Evolutionary conservation across 2,329 filamentous ascomycete species (phyloP), one percentile per base, ranked within the genome.

Genomic region (Botrytis paeoniae): DNA sequence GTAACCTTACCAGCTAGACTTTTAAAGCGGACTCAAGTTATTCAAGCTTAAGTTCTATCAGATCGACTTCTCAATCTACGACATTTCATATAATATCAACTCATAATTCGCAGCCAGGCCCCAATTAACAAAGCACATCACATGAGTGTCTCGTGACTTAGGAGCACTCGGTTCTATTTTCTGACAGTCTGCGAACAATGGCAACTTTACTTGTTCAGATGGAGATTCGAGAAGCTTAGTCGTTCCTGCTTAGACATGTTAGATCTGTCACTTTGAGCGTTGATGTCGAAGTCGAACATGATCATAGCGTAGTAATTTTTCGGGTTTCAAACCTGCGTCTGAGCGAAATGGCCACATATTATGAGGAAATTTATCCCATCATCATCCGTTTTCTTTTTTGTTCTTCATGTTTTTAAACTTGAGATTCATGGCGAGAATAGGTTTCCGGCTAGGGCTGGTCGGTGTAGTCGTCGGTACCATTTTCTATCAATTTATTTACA

Each of bases 401-500:
- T 39, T 18, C 45, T 54, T 29, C 12, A 65, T 37, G 41, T 37
- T 48, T 51, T n/a, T 41, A 37, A 65, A 35, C 2, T 37, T 57
- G 6, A 69, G 32, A 48, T 41, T 69, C 63, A 72, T 72, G 70
- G 70, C 70, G 20, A 45, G 32, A 32, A 39, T 72, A 60, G 32
- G 63, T 41, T 41, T 69, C 37, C 70, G 70, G 32, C 39, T 72
- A 25, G 43, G 63, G 25, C 54, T 72, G 39, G 45, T 51, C 57
- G 70, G 70, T 60, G 70, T 76, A 32, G 75, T 76, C 37, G 64
- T 79, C 48, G 69, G 77, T 41, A 75, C 77, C 14, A 18, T 78
- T 25, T 60, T 81, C 14, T 82, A 81, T 73, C 80, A 81, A 75
- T 77, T 79, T 45, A n/a, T 80, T 37, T 76, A 80, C 69, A 79